A percentile compares a stretch with the other conserved stretches of the same genome.
Evolutionary conservation across 148 eudicot species (phyloP).

Genomic region (Amaranthus hypochondriacus): DNA sequence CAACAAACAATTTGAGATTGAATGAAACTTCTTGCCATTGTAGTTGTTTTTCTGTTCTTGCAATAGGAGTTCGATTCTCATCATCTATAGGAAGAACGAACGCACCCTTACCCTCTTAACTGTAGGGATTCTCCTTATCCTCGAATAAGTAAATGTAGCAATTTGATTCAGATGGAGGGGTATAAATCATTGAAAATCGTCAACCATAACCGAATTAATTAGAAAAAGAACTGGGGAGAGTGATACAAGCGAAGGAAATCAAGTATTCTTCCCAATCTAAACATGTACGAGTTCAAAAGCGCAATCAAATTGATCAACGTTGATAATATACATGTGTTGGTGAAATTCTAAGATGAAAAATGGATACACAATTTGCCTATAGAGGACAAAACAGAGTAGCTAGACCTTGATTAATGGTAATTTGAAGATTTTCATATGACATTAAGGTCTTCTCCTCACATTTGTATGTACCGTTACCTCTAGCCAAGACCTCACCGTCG

Average conservation of each 20-base stretch:
- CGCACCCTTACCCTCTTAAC: neutral
- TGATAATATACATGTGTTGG: too few relatives aligned
- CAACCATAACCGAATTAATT: too few relatives aligned
- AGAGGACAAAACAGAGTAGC: conserved; percentile 72
- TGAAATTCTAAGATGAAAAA: neutral
- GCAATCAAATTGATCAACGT: too few relatives aligned
- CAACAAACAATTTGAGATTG: too few relatives aligned
- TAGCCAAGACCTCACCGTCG: conserved; percentile 91
- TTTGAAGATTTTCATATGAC: conserved; percentile 56
- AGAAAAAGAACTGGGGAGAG: neutral
- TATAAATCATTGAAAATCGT: neutral
- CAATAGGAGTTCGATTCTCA: conserved; percentile 34
- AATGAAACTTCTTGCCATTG: too few relatives aligned
- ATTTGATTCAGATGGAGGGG: neutral
- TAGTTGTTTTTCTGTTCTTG: conserved; percentile 13
- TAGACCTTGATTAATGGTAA: conserved; percentile 74
- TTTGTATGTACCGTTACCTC: conserved; percentile 76
- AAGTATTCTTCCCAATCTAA: too few relatives aligned
- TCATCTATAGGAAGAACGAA: conserved; percentile 2
- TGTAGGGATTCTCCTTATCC: neutral
- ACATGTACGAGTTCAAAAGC: too few relatives aligned
- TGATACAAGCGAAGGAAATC: neutral
- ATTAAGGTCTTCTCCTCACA: conserved; percentile 49
- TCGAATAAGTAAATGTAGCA: neutral
- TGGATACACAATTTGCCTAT: neutral